Evolutionary conservation across 805 yeast genomes (phyloP).

Genomic region (Metschnikowia lachancei): DNA sequence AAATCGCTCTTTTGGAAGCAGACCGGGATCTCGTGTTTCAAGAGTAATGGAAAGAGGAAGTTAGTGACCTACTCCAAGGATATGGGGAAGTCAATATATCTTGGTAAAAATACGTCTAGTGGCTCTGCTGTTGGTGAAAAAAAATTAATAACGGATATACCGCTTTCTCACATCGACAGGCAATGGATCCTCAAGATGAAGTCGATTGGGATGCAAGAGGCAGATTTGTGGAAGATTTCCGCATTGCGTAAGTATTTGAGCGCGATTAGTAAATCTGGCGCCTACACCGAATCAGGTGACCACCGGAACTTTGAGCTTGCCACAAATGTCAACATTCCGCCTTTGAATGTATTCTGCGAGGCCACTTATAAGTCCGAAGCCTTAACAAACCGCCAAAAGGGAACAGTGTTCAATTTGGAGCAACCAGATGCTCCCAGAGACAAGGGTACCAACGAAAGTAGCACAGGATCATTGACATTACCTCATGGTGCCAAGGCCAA

Average conservation of each 20-base stretch:
- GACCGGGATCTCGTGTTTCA: slow-evolving; percentile 21
- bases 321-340: slow-evolving; percentile 22
- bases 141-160: slow-evolving; percentile 16
- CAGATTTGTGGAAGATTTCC: slow-evolving; percentile 81
- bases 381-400: slow-evolving; percentile 20
- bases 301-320: slow-evolving; percentile 20
- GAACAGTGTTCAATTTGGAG: slow-evolving; percentile 23
- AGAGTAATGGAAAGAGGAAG: slow-evolving; percentile 19
- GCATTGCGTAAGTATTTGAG: slow-evolving; percentile 65
- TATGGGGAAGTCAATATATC: slow-evolving; percentile 37
- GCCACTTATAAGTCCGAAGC: slow-evolving; percentile 39
- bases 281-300: slow-evolving; percentile 11
- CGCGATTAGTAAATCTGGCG: slow-evolving; percentile 26
- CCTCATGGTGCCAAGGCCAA: slow-evolving; percentile 30
- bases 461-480: slow-evolving; percentile 20
- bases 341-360: slow-evolving; percentile 39
- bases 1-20: slow-evolving; percentile 81
- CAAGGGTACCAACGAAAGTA: background rate
- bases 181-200: slow-evolving; percentile 71
- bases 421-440: slow-evolving; percentile 1
- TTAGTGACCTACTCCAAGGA: slow-evolving; percentile 31
- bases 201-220: slow-evolving; percentile 68
- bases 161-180: slow-evolving; percentile 61
- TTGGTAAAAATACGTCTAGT: slow-evolving; percentile 20
- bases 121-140: background rate